These are phyloP conservation scores for Pugionium dolabratum DNA, from an alignment of 345 rosid genomes.

Conservation along the genomic window DNA sequence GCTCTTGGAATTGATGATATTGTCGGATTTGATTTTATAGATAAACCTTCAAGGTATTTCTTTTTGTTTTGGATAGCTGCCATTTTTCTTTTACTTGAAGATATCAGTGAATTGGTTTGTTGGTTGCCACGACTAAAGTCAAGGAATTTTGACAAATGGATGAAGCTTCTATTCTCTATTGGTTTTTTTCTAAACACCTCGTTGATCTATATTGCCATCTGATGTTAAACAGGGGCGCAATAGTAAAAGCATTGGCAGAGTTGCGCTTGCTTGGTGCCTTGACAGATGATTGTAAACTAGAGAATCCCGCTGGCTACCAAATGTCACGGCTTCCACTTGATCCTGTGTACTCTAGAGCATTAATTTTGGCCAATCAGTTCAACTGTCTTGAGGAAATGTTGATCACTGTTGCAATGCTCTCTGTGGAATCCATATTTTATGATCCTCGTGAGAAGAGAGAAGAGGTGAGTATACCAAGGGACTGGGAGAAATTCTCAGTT, in stretches of 20 bases:
- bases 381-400: conserved; percentile 94
- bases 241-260: conserved; percentile 79
- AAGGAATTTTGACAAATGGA: conserved; percentile 8
- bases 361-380: conserved; percentile 72
- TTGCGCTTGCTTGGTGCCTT: conserved; percentile 81
- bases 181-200: neutral
- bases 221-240: conserved; percentile 64
- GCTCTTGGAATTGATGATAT: conserved; percentile 90
- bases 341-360: conserved; percentile 86
- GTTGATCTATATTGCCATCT: conserved; percentile 17
- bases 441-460: conserved; percentile 75
- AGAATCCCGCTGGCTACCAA: conserved; percentile 77
- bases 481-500: neutral
- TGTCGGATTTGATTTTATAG: conserved; percentile 87
- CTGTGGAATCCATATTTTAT: conserved; percentile 83
- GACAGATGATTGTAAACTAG: conserved; percentile 80
- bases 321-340: conserved; percentile 94
- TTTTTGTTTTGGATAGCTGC: conserved; percentile 10
- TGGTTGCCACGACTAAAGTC: neutral
- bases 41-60: conserved; percentile 80
- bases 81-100: neutral
- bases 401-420: conserved; percentile 89
- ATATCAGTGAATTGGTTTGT: neutral
- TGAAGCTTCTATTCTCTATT: conserved; percentile 9
- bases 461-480: conserved; percentile 52